Evolutionary conservation across 805 yeast species (phyloP).

Genomic region (Pichia eremophila): DNA sequence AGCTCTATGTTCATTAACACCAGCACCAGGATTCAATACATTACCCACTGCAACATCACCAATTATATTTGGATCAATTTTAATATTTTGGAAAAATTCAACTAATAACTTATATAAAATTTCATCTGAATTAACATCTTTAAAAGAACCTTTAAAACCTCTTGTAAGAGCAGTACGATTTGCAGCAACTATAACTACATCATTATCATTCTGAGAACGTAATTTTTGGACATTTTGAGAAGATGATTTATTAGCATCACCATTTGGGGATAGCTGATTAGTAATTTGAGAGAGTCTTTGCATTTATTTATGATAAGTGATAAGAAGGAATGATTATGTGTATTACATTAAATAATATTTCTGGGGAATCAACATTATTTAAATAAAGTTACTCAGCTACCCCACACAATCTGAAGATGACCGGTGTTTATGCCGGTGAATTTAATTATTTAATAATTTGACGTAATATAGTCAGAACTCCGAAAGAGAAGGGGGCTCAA

Average conservation of each 20-base stretch:
- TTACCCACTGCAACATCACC: constrained; percentile 89
- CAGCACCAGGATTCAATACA: constrained; percentile 87
- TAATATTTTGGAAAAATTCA: constrained; percentile 47
- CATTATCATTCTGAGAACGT: constrained; percentile 29
- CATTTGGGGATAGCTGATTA: constrained; percentile 11
- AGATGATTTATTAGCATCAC: too few relatives aligned
- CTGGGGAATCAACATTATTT: too few relatives aligned
- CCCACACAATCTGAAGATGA: too few relatives aligned
- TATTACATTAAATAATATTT: too few relatives aligned
- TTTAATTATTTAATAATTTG: too few relatives aligned
- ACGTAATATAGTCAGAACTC: too few relatives aligned
- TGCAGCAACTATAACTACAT: constrained; percentile 85
- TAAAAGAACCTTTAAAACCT: constrained; percentile 81
- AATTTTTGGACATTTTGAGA: too few relatives aligned
- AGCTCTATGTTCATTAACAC: constrained; percentile 90
- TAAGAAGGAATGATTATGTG: too few relatives aligned
- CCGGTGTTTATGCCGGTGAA: too few relatives aligned
- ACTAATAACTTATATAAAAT: constrained; percentile 55
- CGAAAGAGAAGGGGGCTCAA: too few relatives aligned
- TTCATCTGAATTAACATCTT: constrained; percentile 76
- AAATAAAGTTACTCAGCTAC: too few relatives aligned
- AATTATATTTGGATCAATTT: constrained; percentile 43
- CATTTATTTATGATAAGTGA: too few relatives aligned
- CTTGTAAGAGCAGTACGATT: constrained; percentile 84
- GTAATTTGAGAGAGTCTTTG: constrained; percentile 9